phyloP scores from a whole-genome alignment of 2,329 filamentous ascomycete genomes.

The Chaetoscypha palmicola region DNA sequence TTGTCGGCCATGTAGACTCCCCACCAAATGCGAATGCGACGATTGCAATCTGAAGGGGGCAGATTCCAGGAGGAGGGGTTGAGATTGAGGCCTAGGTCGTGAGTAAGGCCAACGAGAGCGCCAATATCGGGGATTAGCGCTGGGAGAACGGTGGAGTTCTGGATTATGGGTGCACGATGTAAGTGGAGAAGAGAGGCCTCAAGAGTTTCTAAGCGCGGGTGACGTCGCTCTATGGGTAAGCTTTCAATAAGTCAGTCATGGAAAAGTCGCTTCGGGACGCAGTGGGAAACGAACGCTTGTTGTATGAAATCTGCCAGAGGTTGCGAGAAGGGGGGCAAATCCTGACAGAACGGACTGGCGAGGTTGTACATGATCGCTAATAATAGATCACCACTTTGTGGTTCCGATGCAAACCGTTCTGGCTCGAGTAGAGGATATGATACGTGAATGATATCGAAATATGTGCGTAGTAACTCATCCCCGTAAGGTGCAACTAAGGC shows the following conservation, averaged over 20 bases:
- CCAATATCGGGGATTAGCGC: slow-evolving; percentile 13
- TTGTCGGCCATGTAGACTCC: slow-evolving; percentile 59
- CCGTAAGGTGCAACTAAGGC: slow-evolving; percentile 16
- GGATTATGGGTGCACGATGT: slow-evolving; percentile 15
- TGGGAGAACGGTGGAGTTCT: slow-evolving; percentile 13
- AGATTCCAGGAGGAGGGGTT: slow-evolving; percentile 26
- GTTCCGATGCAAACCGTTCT: slow-evolving; percentile 14
- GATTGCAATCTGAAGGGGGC: slow-evolving; percentile 23
- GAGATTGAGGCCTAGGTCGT: slow-evolving; percentile 29
- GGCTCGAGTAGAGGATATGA: slow-evolving; percentile 25
- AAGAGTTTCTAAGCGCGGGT: slow-evolving; percentile 22
- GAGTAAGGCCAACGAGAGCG: slow-evolving; percentile 20
- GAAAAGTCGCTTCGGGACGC: neutral
- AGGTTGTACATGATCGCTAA: slow-evolving; percentile 22
- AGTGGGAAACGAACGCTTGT: slow-evolving; percentile 16
- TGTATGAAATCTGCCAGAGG: slow-evolving; percentile 17
- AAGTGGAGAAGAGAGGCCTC: slow-evolving; percentile 22
- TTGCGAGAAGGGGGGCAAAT: slow-evolving; percentile 13
- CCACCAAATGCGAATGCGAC: slow-evolving; percentile 54
- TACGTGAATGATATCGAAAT: slow-evolving; percentile 22
- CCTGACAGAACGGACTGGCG: slow-evolving; percentile 21
- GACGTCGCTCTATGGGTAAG: slow-evolving; percentile 22
- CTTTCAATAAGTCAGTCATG: slow-evolving; percentile 7
- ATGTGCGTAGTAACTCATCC: slow-evolving; percentile 18
- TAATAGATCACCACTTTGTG: slow-evolving; percentile 17